phyloP scores from a whole-genome alignment of 2,329 filamentous ascomycete species.

The Xylaria digitata region DNA sequence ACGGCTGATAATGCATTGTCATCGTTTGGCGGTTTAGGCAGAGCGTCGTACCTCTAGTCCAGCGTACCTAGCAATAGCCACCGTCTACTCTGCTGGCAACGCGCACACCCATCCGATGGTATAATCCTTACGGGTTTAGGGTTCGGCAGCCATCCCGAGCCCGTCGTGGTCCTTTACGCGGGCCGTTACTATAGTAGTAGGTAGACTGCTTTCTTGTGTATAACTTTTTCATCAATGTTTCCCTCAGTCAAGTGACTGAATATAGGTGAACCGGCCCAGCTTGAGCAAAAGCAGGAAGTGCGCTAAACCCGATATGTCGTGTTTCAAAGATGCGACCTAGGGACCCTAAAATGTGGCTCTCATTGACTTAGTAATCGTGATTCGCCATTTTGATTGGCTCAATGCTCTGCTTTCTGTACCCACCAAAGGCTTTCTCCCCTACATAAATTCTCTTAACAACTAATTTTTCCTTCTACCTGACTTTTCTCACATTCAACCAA shows the following conservation, averaged over 20 bases:
- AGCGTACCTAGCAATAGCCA: constrained; percentile 20
- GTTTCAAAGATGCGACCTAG: too few relatives aligned
- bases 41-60: constrained; percentile 1
- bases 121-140: constrained; percentile 11
- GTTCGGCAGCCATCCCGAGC: background rate
- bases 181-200: too few relatives aligned
- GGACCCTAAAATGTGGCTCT: constrained; percentile 1
- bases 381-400: constrained; percentile 28
- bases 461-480: background rate
- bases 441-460: constrained; percentile 33
- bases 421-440: constrained; percentile 15
- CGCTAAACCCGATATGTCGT: too few relatives aligned
- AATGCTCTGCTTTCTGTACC: background rate
- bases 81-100: constrained; percentile 6
- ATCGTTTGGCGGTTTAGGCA: background rate
- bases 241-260: background rate
- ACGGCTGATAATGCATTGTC: too few relatives aligned
- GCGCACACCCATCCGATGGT: constrained; percentile 23
- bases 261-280: too few relatives aligned
- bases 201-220: too few relatives aligned
- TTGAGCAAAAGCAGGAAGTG: too few relatives aligned
- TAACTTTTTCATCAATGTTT: too few relatives aligned
- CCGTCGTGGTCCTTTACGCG: too few relatives aligned
- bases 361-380: background rate
- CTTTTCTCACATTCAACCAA: constrained; percentile 9